Base-by-base conservation (phyloP, 345 rosid genomes). In the Arabidopsis arenosa region DNA sequence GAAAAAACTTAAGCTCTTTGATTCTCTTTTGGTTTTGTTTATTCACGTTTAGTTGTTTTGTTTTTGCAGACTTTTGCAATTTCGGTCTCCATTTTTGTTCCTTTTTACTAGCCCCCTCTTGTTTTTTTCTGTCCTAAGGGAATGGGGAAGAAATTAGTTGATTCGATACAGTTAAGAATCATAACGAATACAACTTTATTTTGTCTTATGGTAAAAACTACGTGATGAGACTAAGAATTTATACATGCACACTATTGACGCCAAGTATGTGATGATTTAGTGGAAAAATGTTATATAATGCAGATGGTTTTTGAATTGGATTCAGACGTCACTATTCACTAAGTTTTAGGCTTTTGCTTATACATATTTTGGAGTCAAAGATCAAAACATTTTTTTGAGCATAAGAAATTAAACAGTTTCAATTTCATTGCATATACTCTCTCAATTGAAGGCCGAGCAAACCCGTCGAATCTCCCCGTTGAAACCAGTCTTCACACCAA, bases 391-490 rank as follows among this genome's bases (percentile, higher is more conserved):
- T 37, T 18, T 18, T 15, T 14, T 30, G 8, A 54, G 47, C 28
- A 13, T 6, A 49, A 68, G 67, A 26, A 9, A 23, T 35, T 18
- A 30, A 51, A 44, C 44, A 8, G 9, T 39, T 40, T 40, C 26
- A 66, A 48, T n/a, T 39, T 35, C 36, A 63, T 4, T 48, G 44
- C 66, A 35, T 23, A 30, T 23, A 30, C 33, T 26, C 3, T 51
- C 36, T 83, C 63, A 87, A 67, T 82, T 89, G 64, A 89, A 86
- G 63, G 86, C 79, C 11, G 84, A 65, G 70, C 97, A 93, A 76
- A 83, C 79, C 55, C 88, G 83, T 53, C 93, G 83, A 54, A 93
- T 86, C 80, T 86, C 89, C 47, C 97, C 98, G 5, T 65, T n/a
- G 0, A 62, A 53, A 6, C 89, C 92, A 1, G 89, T 90, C 70